Base-by-base conservation (phyloP, 1,139 yeast genomes). In the Maudiozyma humilis region DNA sequence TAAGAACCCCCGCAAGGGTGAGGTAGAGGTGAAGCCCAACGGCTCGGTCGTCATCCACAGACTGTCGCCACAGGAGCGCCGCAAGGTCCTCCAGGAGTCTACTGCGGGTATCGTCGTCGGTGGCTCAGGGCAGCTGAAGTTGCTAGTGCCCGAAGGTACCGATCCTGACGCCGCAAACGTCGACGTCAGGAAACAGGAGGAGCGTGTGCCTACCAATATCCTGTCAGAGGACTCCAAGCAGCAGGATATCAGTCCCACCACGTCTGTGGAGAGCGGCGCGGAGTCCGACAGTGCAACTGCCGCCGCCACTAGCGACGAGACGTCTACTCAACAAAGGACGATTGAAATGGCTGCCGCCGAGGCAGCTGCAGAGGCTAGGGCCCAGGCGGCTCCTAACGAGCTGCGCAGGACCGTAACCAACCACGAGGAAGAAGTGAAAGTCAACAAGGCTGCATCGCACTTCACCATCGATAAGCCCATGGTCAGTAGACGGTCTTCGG, bases 41-140 rank as follows among this genome's bases (percentile, higher is more conserved):
- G 91, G 91, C 0, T 69, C 73, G 2, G 69, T 81, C 13, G 70
- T 75, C 13, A 71, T 82, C 18, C 79, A 79, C 52, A 81, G 82
- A 30, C 63, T 82, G 34, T 67, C 78, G 2, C 78, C 82, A 18
- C 82, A 78, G 42, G 88, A 81, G 44, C 73, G 71, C 52, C 67
- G 73, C 43, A 72, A 74, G 45, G 66, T 79, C 1, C 64, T 74
- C 47, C 64, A 69, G 47, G 73, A 79, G 0, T 67, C 72, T 18
- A 81, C 82, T 20, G 78, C 82, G n/a, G 91, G 91, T 15, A 70
- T 82, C 17, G 87, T 82, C 3, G 89, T 83, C 32, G 93, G 93
- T 27, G 93, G 93, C 1, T 70, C 84, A 4, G 87, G 86, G 0
- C 79, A 82, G 36, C 64, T 81, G 43, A 76, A 73, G 38, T 69